phyloP scores from a whole-genome alignment of 140 eudicot genomes.

The Oenanthe javanica region DNA sequence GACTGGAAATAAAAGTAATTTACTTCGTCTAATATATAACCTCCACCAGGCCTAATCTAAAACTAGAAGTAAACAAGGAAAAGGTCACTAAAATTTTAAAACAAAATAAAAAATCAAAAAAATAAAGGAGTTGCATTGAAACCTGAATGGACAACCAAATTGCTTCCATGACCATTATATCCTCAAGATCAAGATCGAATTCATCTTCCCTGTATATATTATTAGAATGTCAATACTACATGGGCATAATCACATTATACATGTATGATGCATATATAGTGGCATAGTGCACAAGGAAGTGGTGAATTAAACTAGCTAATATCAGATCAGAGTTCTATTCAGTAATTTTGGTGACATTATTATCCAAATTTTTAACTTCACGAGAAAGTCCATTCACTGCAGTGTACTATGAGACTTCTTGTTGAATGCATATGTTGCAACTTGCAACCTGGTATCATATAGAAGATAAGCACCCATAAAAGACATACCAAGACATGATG shows the following conservation, averaged over 20 bases:
- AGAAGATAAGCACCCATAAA: neutral
- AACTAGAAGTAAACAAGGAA: neutral
- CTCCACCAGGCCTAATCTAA: neutral
- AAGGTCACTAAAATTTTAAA: neutral
- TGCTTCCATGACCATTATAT: constrained; percentile 99
- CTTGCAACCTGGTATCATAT: neutral
- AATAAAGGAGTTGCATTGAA: neutral
- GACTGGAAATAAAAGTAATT: neutral
- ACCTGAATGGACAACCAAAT: constrained; percentile 98
- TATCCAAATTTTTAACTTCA: neutral
- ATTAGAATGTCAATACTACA: neutral
- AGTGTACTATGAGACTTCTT: neutral
- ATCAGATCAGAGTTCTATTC: neutral
- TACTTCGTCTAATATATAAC: neutral
- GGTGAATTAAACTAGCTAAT: neutral
- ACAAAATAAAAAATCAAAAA: neutral
- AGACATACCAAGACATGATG: neutral
- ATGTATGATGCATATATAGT: neutral
- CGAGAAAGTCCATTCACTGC: neutral
- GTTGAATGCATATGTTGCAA: neutral
- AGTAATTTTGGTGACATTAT: neutral
- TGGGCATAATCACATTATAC: neutral
- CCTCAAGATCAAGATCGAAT: constrained; percentile 91
- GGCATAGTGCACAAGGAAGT: neutral
- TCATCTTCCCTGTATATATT: constrained; percentile 70